Evolutionary conservation across 768 basidiomycete genomes (phyloP), one percentile per base, ranked within the genome.

Genomic region (Lactifluus piperatus): DNA sequence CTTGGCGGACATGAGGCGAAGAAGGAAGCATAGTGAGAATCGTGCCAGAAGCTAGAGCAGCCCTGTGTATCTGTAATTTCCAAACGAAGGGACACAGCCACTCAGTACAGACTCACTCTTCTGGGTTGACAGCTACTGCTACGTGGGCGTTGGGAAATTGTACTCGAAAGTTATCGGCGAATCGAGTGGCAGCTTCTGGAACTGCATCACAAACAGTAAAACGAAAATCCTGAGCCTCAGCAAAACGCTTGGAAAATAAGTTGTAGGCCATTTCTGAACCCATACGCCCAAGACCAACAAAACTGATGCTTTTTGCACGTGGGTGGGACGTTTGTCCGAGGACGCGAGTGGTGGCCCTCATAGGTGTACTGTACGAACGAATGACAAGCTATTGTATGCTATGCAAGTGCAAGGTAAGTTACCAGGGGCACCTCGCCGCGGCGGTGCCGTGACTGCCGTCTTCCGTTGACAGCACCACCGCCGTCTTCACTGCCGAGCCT

Each of bases 1-100:
- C 93, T 51, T 77, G 72, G 52, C 81, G 76, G 43, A 97, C 93
- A 64, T 97, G 88, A 0, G 91, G 89, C 7, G 91, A 90, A 0
- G 92, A 94, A 0, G 94, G 94, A 2, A 97, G 77, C 91, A 95
- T 94, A 6, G 93, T 94, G 52, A 97, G 70, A 47, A 97, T 77
- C 9, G 81, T 85, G 47, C 76, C 71, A 18, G 88, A 86, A 24
- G 79, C 74, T 9, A 75, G 64, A n/a, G 82, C 75, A 5, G 87
- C 88, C 64, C 89, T 91, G 64, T 14, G 22, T 5, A 10, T 13
- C 5, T 20, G 57, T 46, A 30, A n/a, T 14, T 22, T 9, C 30
- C 27, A n/a, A 29, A 24, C 45, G 30, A 62, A 50, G 50, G 50
- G 57, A 56, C 41, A 58, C 48, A 32, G 26, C 36, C 13, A 32